Percentiles rank a stretch among this genome's conserved stretches.
phyloP scores from a whole-genome alignment of 2,329 filamentous ascomycete species.

The Ophiostoma tasmaniense region DNA sequence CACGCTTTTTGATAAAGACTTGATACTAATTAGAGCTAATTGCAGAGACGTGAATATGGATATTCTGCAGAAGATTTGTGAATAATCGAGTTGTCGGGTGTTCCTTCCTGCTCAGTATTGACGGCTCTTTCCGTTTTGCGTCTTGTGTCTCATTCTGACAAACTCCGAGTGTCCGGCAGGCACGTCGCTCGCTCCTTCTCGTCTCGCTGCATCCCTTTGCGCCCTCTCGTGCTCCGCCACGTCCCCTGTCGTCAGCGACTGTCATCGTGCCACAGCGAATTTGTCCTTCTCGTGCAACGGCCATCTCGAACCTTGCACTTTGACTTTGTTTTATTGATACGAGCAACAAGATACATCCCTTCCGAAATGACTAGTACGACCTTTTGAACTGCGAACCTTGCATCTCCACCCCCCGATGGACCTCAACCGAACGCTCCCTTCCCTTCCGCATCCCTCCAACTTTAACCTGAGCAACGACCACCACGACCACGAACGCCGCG shows the following conservation, averaged over 20 bases:
- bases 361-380: not conserved
- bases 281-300: not conserved
- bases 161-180: not conserved
- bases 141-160: not conserved
- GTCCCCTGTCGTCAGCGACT: not conserved
- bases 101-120: not conserved
- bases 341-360: no score
- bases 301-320: not conserved
- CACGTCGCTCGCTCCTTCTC: not conserved
- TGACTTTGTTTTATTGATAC: not conserved
- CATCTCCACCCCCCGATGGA: not conserved
- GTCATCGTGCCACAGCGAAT: not conserved
- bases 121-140: not conserved
- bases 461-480: not conserved
- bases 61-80: not conserved
- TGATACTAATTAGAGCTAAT: not conserved
- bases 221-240: not conserved
- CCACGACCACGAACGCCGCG: not conserved
- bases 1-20: not conserved
- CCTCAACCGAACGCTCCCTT: slow-evolving; percentile 5
- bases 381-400: not conserved
- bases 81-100: not conserved
- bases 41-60: not conserved
- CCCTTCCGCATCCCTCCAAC: slow-evolving; percentile 4
- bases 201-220: not conserved